Evolutionary conservation across 1,284 basidiomycete genomes (phyloP), one percentile per base, ranked within the genome.

Genomic region (Ceratobasidium sp.): DNA sequence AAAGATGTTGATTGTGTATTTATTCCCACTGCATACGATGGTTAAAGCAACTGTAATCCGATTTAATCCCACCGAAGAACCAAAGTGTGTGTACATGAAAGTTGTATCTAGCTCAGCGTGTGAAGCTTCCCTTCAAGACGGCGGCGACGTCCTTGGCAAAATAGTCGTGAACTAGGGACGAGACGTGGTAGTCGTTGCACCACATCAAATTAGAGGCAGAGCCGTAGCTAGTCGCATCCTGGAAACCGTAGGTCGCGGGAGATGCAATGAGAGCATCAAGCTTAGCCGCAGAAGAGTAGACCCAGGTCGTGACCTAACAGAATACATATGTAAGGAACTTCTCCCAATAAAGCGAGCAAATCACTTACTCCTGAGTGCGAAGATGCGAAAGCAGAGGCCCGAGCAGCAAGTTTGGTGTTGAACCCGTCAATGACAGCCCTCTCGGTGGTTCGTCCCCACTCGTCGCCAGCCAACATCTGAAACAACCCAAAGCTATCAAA

Each of bases 141-240:
- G 64, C 31, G 2, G 64, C 64, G 32, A 67, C 64, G 27, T 67
- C 64, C 34, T 67, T 35, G 22, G 64, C 64, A 31, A 54, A 43
- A 27, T 67, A 67, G 50, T 55, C 43, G 13, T 69, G 40, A n/a
- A 52, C 60, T 7, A 47, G 27, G 27, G 57, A 50, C 25, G 68
- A 68, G 31, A 71, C 34, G 38, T 71, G 70, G 42, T 69, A 69
- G 68, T 71, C 50, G 54, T 71, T 72, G 65, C 71, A 72, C 71
- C 71, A 70, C 56, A 68, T 43, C 58, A 62, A 40, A 20, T 70
- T 67, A 7, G 69, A 25, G 29, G 57, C 69, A 40, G 32, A 42
- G 1, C 71, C 71, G 35, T 68, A 72, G 64, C 64, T 67, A 12
- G 71, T 72, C 5, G 56, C 64, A 55, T 72, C 69, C 40, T 55